Evolutionary conservation across 768 basidiomycete species (phyloP).

Genomic region (Rhizopogon vesiculosus): DNA sequence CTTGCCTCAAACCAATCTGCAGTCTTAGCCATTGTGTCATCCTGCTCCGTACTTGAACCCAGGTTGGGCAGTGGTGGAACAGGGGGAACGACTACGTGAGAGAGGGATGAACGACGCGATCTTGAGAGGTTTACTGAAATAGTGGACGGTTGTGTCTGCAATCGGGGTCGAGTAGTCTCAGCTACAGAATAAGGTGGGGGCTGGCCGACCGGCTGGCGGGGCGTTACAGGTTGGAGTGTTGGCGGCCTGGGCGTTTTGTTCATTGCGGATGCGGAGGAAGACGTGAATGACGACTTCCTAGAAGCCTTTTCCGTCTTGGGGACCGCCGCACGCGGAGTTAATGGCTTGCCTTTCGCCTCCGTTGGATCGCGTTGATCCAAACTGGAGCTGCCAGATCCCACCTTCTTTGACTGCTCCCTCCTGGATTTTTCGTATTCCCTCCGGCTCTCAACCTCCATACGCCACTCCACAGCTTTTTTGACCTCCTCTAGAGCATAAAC

Average conservation of each 20-base stretch:
- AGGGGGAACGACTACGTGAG: conserved; percentile 49
- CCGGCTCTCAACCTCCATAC: conserved; percentile 74
- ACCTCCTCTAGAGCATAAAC: conserved; percentile 88
- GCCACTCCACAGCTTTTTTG: conserved; percentile 83
- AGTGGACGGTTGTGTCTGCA: conserved; percentile 37
- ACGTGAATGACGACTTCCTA: conserved; percentile 13
- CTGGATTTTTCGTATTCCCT: conserved; percentile 71
- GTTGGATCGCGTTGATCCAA: conserved; percentile 34
- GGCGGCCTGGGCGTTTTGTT: conserved; percentile 24
- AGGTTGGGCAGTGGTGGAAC: conserved; percentile 34
- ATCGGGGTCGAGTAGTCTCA: conserved; percentile 24
- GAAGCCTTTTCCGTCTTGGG: conserved; percentile 14
- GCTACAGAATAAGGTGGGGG: conserved; percentile 63
- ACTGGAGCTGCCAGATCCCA: conserved; percentile 30
- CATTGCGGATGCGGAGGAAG: conserved; percentile 8
- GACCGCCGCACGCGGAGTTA: conserved; percentile 39
- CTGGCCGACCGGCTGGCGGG: conserved; percentile 36
- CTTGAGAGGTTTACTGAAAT: conserved; percentile 39
- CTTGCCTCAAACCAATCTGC: conserved; percentile 77
- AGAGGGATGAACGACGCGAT: conserved; percentile 51
- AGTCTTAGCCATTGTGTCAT: conserved; percentile 44
- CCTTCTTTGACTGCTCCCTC: conserved; percentile 61
- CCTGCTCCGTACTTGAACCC: conserved; percentile 25
- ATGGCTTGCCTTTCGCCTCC: conserved; percentile 46
- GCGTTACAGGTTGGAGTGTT: conserved; percentile 17